Evolutionary conservation across 148 eudicot genomes (phyloP).

Genomic region (Rhododendron ferrugineum): DNA sequence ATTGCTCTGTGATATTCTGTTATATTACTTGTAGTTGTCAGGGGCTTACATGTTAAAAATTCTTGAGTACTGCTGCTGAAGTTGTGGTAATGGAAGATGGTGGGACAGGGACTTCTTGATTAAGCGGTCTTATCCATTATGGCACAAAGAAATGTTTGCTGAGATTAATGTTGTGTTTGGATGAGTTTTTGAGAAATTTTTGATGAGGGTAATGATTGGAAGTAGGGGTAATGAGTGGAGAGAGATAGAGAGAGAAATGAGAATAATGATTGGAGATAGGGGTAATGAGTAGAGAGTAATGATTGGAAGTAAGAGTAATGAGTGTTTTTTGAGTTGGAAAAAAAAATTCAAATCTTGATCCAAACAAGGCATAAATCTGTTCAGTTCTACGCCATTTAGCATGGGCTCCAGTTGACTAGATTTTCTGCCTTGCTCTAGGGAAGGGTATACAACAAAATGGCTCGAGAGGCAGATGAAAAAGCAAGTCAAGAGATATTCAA

Average conservation of each 20-base stretch:
- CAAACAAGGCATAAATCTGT: background rate
- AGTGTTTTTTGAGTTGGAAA: too few species aligned
- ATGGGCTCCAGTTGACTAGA: constrained; percentile 5
- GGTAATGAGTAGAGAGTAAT: too few species aligned
- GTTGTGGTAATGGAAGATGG: background rate
- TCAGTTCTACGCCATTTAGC: background rate
- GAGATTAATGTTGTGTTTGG: background rate
- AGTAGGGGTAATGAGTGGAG: too few species aligned
- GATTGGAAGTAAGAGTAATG: too few species aligned
- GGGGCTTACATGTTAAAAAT: background rate
- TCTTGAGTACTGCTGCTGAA: background rate
- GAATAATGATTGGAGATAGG: too few species aligned
- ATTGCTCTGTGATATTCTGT: background rate
- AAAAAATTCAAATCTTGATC: too few species aligned
- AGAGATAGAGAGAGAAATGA: too few species aligned
- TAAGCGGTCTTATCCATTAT: background rate
- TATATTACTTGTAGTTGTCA: background rate
- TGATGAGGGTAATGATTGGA: too few species aligned
- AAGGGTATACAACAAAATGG: constrained; percentile 52
- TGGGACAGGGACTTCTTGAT: background rate
- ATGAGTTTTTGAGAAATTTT: too few species aligned
- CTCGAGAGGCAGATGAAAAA: constrained; percentile 85
- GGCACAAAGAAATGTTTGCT: constrained; percentile 2
- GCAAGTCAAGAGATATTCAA: constrained; percentile 90
- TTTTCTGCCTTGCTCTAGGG: constrained; percentile 44